phyloP scores from a whole-genome alignment of 2,329 filamentous ascomycete species.

The Colletotrichum tofieldiae region DNA sequence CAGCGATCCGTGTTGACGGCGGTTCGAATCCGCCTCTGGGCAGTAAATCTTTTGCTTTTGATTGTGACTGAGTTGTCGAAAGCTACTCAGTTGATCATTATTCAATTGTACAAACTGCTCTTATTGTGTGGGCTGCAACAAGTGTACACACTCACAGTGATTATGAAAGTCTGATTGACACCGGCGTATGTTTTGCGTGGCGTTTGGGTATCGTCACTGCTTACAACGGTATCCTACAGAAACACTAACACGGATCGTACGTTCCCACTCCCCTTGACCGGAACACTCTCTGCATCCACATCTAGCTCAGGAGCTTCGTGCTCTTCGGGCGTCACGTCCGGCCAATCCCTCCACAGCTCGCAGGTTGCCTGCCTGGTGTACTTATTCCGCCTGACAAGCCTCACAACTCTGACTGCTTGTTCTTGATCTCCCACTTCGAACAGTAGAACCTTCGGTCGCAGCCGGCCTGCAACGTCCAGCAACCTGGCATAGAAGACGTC shows the following conservation, averaged over 20 bases:
- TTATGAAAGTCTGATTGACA: too few relatives aligned
- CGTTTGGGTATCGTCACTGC: not conserved
- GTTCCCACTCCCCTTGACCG: conserved; percentile 63
- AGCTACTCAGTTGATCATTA: not conserved
- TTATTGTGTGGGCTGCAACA: too few relatives aligned
- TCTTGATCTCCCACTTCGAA: conserved; percentile 80
- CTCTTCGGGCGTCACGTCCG: conserved; percentile 57
- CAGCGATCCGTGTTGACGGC: conserved; percentile 43
- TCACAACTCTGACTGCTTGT: conserved; percentile 77
- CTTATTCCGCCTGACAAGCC: conserved; percentile 57
- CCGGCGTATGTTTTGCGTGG: not conserved
- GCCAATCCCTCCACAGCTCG: conserved; percentile 83
- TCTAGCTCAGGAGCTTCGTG: conserved; percentile 47
- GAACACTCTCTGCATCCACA: conserved; percentile 43
- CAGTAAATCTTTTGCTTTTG: conserved; percentile 18
- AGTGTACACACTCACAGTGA: not conserved
- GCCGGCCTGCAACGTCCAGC: conserved; percentile 66
- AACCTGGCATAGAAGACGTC: conserved; percentile 79
- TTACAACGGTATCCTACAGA: not conserved
- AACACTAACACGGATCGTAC: conserved; percentile 60
- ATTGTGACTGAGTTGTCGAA: not conserved
- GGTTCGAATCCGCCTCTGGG: conserved; percentile 44
- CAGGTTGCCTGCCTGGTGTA: conserved; percentile 55
- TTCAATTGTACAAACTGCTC: not conserved
- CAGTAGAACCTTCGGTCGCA: conserved; percentile 70